Conservation (phyloP, 1,284 basidiomycete species). For the Tremellales sp. region DNA sequence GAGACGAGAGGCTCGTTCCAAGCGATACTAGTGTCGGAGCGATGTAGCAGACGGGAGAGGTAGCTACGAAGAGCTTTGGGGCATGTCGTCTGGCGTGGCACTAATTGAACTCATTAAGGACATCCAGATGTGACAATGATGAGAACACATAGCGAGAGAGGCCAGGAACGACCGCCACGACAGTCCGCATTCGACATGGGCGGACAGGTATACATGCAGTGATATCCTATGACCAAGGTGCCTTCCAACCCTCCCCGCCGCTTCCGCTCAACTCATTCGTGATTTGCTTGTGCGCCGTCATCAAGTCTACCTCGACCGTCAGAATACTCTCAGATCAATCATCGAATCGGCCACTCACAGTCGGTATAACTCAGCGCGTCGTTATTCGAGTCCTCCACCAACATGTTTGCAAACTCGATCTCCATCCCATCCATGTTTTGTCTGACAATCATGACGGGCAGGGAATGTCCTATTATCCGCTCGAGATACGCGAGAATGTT, state of each 20-base stretch:
- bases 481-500: slow-evolving; percentile 75
- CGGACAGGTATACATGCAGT: no score
- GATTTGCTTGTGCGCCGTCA: slow-evolving; percentile 47
- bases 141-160: no score
- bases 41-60: no score
- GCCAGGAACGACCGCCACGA: no score
- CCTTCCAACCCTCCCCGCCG: slow-evolving; percentile 44
- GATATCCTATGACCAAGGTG: slow-evolving; percentile 38
- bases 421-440: slow-evolving; percentile 93
- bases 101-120: no score
- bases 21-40: no score
- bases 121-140: no score
- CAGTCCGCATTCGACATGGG: no score
- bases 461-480: slow-evolving; percentile 59
- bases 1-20: no score
- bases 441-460: slow-evolving; percentile 74
- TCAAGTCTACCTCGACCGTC: slow-evolving; percentile 31
- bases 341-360: slow-evolving; percentile 56
- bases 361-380: slow-evolving; percentile 85
- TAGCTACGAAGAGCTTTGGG: no score
- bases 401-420: slow-evolving; percentile 93
- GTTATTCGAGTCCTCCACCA: slow-evolving; percentile 96
- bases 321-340: background rate
- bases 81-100: no score
- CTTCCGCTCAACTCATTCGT: slow-evolving; percentile 47